phyloP scores from a whole-genome alignment of 2,329 filamentous ascomycete genomes.

The Fusarium dlaminii region DNA sequence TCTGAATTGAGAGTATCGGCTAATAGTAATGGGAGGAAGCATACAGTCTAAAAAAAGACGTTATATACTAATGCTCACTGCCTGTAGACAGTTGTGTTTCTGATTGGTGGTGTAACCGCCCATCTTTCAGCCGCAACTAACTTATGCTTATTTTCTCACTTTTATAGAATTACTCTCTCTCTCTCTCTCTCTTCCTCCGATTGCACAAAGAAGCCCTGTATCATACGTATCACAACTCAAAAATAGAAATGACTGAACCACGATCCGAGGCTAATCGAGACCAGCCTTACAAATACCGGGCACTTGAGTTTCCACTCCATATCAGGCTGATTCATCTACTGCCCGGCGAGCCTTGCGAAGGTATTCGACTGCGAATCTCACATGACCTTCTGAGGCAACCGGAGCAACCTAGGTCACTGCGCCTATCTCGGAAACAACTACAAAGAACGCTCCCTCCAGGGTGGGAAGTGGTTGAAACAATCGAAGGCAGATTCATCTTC shows the following conservation, averaged over 20 bases:
- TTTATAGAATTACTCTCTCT: too few species aligned
- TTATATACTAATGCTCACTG: neutral
- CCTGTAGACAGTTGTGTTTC: too few species aligned
- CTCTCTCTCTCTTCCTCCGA: fast-evolving
- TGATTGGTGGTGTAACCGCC: neutral
- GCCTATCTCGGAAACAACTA: neutral
- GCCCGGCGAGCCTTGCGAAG: neutral
- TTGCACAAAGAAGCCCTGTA: fast-evolving
- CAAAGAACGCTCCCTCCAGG: neutral
- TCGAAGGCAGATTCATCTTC: neutral
- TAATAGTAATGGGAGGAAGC: neutral
- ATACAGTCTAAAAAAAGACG: neutral
- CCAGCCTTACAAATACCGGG: neutral
- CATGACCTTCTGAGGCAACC: neutral
- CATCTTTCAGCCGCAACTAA: neutral
- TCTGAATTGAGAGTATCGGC: neutral
- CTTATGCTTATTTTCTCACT: neutral
- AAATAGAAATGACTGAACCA: neutral
- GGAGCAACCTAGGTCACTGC: fast-evolving
- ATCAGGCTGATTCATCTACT: neutral
- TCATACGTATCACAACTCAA: fast-evolving
- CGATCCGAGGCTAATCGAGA: fast-evolving
- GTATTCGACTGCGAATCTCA: neutral
- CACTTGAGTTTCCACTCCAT: neutral
- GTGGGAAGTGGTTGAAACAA: neutral